Base-by-base conservation (phyloP, 192 early-diverging fungal species). In the Backusella macrospora region DNA sequence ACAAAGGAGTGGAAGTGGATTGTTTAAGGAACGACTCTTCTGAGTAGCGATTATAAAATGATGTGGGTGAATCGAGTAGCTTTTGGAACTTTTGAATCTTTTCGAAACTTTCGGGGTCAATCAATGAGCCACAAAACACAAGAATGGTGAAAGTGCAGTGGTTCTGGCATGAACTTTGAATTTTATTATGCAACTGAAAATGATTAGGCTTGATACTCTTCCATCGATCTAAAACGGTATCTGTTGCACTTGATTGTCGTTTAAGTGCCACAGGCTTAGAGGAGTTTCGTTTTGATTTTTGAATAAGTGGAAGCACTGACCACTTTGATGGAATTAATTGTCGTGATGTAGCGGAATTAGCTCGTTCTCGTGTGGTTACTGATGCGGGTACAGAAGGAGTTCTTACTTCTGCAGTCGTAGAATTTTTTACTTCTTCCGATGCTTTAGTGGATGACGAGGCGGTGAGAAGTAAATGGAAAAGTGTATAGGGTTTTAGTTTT, bases 401-500 rank as follows among this genome's bases (percentile, higher is more conserved):
- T 59, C 6, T 5, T 16, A 2, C 16, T 14, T 64, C 62, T 37
- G 14, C 62, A 38, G 14, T 64, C 13, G 34, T 4, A 39, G 59
- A 12, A 14, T 64, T 21, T 21, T 66, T 38, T 13, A 67, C 21
- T 39, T 42, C 65, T 12, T 29, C n/a, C 21, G 23, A 47, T 18
- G 29, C 14, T 9, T 29, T 52, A 26, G 65, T 18, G 12, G 45
- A 37, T 46, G 67, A 68, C 47, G 67, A 29, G 18, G 38, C n/a
- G 21, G 0, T 39, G 5, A 62, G 55, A 23, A 71, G 26, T 7
- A 76, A 45, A 44, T 76, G 75, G 38, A 70, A 48, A 18, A 76
- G 34, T 16, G 55, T 59, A 65, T 76, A 76, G 4, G 75, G 75
- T 46, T 76, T 76, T 34, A 76, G 40, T 64, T 65, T 70, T 14